Conservation (phyloP, 306 rosid genomes). For the Vigna angularis region DNA sequence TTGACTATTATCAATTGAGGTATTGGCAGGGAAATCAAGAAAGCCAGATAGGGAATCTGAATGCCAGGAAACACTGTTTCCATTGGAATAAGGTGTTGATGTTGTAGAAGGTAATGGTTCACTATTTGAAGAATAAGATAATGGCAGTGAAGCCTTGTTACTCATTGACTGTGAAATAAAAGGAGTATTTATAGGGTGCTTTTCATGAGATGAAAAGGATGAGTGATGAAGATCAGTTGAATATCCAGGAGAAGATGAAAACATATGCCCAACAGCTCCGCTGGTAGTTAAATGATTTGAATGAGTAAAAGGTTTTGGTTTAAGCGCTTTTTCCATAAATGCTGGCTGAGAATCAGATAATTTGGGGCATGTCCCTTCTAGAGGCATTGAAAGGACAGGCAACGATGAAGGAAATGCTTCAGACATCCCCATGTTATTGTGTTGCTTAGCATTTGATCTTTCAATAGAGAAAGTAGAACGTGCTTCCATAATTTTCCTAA, state of each 20-base stretch:
- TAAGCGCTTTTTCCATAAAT: constrained; percentile 64
- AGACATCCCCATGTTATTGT: constrained; percentile 68
- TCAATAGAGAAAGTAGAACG: constrained; percentile 68
- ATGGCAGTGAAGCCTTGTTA: constrained; percentile 55
- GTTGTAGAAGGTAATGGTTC: constrained; percentile 59
- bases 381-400: constrained; percentile 64
- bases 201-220: constrained; percentile 68
- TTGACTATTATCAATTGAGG: constrained; percentile 65
- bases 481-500: constrained; percentile 79
- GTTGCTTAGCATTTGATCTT: constrained; percentile 72
- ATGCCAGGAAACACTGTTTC: constrained; percentile 72
- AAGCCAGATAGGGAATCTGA: constrained; percentile 75
- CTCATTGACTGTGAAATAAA: constrained; percentile 69
- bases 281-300: constrained; percentile 66
- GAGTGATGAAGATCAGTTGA: constrained; percentile 87
- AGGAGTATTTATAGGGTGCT: constrained; percentile 59
- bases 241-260: constrained; percentile 86
- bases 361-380: constrained; percentile 72
- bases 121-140: constrained; percentile 66
- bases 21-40: constrained; percentile 75
- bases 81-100: constrained; percentile 63
- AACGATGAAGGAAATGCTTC: constrained; percentile 68
- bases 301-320: constrained; percentile 59
- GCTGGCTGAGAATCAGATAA: constrained; percentile 73
- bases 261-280: constrained; percentile 83